Conservation (phyloP, 495 filamentous ascomycete genomes). For the Pyrenopolyporus hunteri region DNA sequence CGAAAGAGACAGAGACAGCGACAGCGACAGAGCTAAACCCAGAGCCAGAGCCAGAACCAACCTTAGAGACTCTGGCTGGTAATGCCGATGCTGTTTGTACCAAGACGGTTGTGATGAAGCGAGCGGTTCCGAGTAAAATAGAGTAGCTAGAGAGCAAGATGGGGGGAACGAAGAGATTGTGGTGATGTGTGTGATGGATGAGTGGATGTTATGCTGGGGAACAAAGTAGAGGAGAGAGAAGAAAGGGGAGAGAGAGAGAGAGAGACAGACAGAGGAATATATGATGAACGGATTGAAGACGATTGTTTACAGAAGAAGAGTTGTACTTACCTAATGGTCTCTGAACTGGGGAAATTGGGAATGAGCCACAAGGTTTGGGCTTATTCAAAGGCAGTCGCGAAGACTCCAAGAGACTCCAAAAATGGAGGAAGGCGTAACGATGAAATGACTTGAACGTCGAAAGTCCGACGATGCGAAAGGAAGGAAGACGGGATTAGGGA, state of each 20-base stretch:
- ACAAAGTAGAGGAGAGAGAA: constrained; percentile 44
- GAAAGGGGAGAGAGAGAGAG: constrained; percentile 37
- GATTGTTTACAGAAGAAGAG: background rate
- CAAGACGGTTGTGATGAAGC: constrained; percentile 57
- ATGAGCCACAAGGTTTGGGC: background rate
- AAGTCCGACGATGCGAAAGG: background rate
- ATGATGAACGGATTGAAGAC: constrained; percentile 17
- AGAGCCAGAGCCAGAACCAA: constrained; percentile 12
- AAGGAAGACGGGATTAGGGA: too few species aligned
- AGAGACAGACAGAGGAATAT: constrained; percentile 19
- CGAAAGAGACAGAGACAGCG: too few species aligned
- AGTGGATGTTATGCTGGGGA: constrained; percentile 59
- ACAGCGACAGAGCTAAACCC: too few species aligned
- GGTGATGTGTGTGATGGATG: constrained; percentile 48
- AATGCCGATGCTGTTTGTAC: constrained; percentile 50
- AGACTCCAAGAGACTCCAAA: background rate
- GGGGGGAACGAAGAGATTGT: constrained; percentile 51
- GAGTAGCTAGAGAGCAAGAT: constrained; percentile 63
- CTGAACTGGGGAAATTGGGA: background rate
- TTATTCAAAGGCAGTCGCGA: background rate
- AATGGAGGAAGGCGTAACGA: background rate
- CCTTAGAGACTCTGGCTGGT: constrained; percentile 40
- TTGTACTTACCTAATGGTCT: constrained; percentile 10
- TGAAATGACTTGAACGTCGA: background rate
- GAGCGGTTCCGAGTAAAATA: constrained; percentile 60